Conservation (phyloP, 1,284 basidiomycete genomes). For the Melampsora larici-populina region DNA sequence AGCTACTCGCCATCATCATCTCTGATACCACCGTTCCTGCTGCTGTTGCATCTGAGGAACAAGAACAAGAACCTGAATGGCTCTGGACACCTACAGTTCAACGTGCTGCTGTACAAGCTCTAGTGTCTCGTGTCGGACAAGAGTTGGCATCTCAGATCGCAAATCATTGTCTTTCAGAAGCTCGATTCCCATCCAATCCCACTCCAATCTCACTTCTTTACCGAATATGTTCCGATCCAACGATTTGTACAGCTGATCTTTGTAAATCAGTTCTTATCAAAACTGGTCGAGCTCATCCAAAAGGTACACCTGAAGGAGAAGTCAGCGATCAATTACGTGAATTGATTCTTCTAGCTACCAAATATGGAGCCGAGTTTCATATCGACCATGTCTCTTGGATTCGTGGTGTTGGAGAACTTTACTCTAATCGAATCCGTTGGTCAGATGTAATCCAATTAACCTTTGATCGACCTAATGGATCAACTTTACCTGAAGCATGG, state of each 20-base stretch:
- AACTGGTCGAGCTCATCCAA: background rate
- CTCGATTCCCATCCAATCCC: conserved; percentile 18
- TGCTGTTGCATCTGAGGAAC: background rate
- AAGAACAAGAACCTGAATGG: conserved; percentile 12
- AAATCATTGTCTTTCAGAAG: conserved; percentile 37
- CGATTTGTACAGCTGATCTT: conserved; percentile 38
- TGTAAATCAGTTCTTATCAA: conserved; percentile 37
- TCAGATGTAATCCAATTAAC: conserved; percentile 29
- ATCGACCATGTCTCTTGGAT: conserved; percentile 41
- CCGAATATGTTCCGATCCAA: conserved; percentile 36
- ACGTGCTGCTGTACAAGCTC: conserved; percentile 38
- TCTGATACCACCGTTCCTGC: conserved; percentile 59
- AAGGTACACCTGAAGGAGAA: conserved; percentile 10
- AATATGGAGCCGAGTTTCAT: conserved; percentile 32
- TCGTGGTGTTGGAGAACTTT: conserved; percentile 30
- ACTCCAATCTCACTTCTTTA: conserved; percentile 29
- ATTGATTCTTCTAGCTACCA: conserved; percentile 27
- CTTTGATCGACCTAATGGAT: conserved; percentile 30
- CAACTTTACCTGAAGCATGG: conserved; percentile 35
- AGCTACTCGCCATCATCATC: conserved; percentile 73
- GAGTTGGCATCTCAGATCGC: conserved; percentile 39
- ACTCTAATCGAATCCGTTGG: conserved; percentile 37
- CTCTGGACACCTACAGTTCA: conserved; percentile 40
- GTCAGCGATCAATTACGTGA: conserved; percentile 16
- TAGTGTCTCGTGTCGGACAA: conserved; percentile 33